Base-by-base conservation (phyloP, 2,329 filamentous ascomycete species). In the Pseudonectria buxi region DNA sequence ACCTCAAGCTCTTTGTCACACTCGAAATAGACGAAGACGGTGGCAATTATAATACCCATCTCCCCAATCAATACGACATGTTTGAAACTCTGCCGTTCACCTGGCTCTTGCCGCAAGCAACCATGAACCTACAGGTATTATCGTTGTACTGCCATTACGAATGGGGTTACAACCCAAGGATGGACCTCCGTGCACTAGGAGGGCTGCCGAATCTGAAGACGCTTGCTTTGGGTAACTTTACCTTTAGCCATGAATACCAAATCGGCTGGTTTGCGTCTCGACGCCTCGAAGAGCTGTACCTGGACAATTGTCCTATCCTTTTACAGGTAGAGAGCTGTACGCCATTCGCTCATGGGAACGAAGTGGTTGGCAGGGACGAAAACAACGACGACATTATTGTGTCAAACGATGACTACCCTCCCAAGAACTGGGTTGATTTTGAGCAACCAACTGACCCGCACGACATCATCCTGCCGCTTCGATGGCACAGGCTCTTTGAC, bases 251-350 rank as follows among this genome's bases (percentile, higher is more conserved):
- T 24, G 58, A 69, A 14, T 63, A 59, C 54, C 68, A 72, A 35
- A 45, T 70, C 1, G 61, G 64, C 9, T 72, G 68, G 67, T 59
- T 73, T 4, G 38, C 63, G 0, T 57, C 56, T 0, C 53, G 71
- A 4, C 54, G 46, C 4, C 51, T 72, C 0, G 41, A 59, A 11
- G 56, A 64, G 27, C 45, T 72, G 1, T 58, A 64, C 10, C 50
- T 72, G 0, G 65, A 69, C 28, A 52, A 65, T 35, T 71, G 67
- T 34, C 53, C 58, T 1, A 64, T 68, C 14, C 28, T 59, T 59
- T 1, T 37, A 30, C 7, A 22, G 10, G 7, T n/a, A n/a, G n/a
- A n/a, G n/a, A n/a, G n/a, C n/a, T n/a, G n/a, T n/a, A n/a, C n/a
- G n/a, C n/a, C n/a, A n/a, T n/a, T n/a, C n/a, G 22, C 46, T 10